phyloP scores from a whole-genome alignment of 495 filamentous ascomycete genomes.

The Jackrogersella minutella region DNA sequence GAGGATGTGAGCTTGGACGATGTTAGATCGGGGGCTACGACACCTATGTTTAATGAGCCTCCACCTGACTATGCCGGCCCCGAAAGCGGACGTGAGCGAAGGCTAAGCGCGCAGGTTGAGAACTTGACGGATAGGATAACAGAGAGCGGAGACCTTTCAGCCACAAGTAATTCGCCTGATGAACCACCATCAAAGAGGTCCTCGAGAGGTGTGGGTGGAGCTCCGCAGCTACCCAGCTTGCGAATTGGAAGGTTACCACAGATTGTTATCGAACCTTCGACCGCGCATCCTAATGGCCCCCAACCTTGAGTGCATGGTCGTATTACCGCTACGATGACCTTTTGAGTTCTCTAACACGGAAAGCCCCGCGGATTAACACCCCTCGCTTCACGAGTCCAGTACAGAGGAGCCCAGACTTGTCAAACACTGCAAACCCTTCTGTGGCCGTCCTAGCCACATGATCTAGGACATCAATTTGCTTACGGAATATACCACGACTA shows the following conservation, averaged over 20 bases:
- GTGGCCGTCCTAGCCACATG: background rate
- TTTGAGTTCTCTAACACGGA: background rate
- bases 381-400: background rate
- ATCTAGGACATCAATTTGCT: background rate
- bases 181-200: slow-evolving; percentile 25
- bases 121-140: slow-evolving; percentile 35
- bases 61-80: slow-evolving; percentile 60
- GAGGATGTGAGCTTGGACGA: slow-evolving; percentile 63
- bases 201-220: slow-evolving; percentile 46
- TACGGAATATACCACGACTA: slow-evolving; percentile 1
- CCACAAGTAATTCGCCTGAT: slow-evolving; percentile 8
- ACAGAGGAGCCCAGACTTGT: background rate
- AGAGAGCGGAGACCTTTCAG: slow-evolving; percentile 38
- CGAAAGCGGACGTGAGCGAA: slow-evolving; percentile 36
- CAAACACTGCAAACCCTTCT: background rate
- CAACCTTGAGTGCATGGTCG: background rate
- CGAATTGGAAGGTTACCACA: slow-evolving; percentile 54
- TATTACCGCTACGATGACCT: too few relatives aligned
- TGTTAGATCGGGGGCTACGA: slow-evolving; percentile 43
- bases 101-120: slow-evolving; percentile 47
- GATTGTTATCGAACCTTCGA: slow-evolving; percentile 62
- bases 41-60: slow-evolving; percentile 53
- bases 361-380: background rate
- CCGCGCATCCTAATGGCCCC: slow-evolving; percentile 43
- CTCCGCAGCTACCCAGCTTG: slow-evolving; percentile 55